Evolutionary conservation across 2,329 filamentous ascomycete species (phyloP).

Genomic region (Conoideocrella luteorostrata): DNA sequence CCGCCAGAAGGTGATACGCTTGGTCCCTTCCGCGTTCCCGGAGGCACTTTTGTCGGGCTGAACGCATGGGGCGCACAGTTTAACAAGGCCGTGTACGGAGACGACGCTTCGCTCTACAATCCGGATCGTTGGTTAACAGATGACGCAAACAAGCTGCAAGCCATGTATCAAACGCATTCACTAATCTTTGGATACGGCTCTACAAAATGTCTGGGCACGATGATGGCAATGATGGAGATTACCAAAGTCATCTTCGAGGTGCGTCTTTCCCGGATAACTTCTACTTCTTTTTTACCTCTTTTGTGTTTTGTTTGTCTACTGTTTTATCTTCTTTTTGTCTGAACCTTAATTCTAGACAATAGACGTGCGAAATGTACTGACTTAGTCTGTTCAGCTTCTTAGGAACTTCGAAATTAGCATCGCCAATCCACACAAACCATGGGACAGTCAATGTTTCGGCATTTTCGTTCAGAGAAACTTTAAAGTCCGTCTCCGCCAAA

Average conservation of each 20-base stretch:
- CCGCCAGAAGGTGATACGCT: constrained; percentile 21
- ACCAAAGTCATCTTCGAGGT: constrained; percentile 35
- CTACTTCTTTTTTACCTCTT: too few relatives aligned
- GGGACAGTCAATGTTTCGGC: too few relatives aligned
- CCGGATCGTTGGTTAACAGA: constrained; percentile 33
- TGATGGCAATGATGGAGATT: constrained; percentile 32
- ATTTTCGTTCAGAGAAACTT: too few relatives aligned
- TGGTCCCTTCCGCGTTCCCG: constrained; percentile 31
- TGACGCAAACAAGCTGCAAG: constrained; percentile 17
- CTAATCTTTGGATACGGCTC: constrained; percentile 31
- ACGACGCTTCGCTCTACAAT: constrained; percentile 23
- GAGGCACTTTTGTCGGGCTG: constrained; percentile 23
- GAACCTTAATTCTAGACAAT: too few relatives aligned
- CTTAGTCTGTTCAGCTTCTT: too few relatives aligned
- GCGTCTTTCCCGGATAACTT: too few relatives aligned
- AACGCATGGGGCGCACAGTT: constrained; percentile 25
- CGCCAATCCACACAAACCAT: too few relatives aligned
- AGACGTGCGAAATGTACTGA: too few relatives aligned
- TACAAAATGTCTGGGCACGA: constrained; percentile 30
- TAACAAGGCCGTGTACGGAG: constrained; percentile 25
- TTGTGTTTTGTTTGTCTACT: too few relatives aligned
- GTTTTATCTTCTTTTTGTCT: too few relatives aligned
- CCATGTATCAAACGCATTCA: constrained; percentile 29
- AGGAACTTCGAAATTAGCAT: too few relatives aligned
- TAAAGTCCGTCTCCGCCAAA: too few relatives aligned